phyloP scores from a whole-genome alignment of 2,329 filamentous ascomycete species.

The Juglanconis oblonga region DNA sequence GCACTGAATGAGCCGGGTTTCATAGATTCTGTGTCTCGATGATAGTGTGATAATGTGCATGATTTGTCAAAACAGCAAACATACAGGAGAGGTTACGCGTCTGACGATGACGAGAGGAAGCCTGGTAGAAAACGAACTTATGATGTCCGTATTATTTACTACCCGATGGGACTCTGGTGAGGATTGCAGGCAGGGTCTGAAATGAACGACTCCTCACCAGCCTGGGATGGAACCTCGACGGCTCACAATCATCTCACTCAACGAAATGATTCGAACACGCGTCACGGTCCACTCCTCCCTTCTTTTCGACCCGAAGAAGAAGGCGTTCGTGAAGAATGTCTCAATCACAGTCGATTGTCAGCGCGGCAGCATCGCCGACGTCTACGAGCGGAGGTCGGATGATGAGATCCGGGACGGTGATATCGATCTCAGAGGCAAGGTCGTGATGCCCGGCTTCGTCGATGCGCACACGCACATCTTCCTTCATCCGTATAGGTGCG shows the following conservation, averaged over 20 bases:
- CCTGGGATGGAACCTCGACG: background rate
- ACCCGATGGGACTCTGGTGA: too few relatives aligned
- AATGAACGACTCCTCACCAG: background rate
- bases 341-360: slow-evolving; percentile 39
- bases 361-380: slow-evolving; percentile 38
- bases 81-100: too few relatives aligned
- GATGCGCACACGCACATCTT: slow-evolving; percentile 58
- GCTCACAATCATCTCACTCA: background rate
- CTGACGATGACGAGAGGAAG: too few relatives aligned
- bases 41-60: too few relatives aligned
- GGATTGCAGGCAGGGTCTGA: too few relatives aligned
- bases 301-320: slow-evolving; percentile 44
- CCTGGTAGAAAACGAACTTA: too few relatives aligned
- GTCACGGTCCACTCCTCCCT: slow-evolving; percentile 42
- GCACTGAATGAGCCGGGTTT: too few relatives aligned
- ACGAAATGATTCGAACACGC: slow-evolving; percentile 17
- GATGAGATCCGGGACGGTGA: slow-evolving; percentile 31
- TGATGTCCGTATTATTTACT: too few relatives aligned
- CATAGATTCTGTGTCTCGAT: too few relatives aligned
- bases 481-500: slow-evolving; percentile 45
- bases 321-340: slow-evolving; percentile 36
- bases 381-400: slow-evolving; percentile 28
- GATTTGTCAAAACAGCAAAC: too few relatives aligned
- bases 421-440: slow-evolving; percentile 52
- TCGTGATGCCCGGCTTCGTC: slow-evolving; percentile 51